Base-by-base conservation (phyloP, 1,284 basidiomycete species). In the Rhodotorula mucilaginosa region DNA sequence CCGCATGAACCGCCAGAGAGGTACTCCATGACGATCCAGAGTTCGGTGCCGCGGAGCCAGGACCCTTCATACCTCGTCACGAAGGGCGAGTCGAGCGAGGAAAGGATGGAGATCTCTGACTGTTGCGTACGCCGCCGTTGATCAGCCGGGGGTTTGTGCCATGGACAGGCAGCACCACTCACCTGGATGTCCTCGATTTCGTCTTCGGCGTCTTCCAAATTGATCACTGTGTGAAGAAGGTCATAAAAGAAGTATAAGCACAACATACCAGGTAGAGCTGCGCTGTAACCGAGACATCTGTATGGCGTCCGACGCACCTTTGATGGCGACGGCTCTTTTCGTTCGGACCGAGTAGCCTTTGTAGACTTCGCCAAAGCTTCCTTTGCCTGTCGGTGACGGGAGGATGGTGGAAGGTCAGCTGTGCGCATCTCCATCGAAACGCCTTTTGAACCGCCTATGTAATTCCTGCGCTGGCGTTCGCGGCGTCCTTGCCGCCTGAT, bases 1-100 rank as follows among this genome's bases (percentile, higher is more conserved):
- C 72, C 72, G 61, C 72, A 74, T 23, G 69, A 72, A 29, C 85
- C 86, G 47, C 85, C 86, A 1, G 83, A 83, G 75, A 85, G 86
- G 75, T 85, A 98, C 88, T 99, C 97, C 96, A 99, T 99, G 75
- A 98, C 92, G 79, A 99, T 98, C 96, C 96, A 98, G 46, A 99
- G 85, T 80, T 95, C 89, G 10, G 93, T 70, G 2, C 71, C 71
- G 10, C 72, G 61, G 7, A 75, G 64, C 71, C 71, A 75, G 26
- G 64, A 67, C 31, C 75, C 75, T 58, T 72, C 88, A 80, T 79
- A 93, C 91, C 93, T 93, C 74, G 96, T 99, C 71, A 99, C 95
- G 83, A 91, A 90, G 52, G 91, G 89, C 61, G 93, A 97, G 82
- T 98, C 96, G 75, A 99, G 83, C 81, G 98, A 96, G n/a, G 93